Percentiles rank a stretch among this genome's conserved stretches.
Evolutionary conservation across 352 stramenopile species (phyloP).

Genomic region (Phytophthora rubi): DNA sequence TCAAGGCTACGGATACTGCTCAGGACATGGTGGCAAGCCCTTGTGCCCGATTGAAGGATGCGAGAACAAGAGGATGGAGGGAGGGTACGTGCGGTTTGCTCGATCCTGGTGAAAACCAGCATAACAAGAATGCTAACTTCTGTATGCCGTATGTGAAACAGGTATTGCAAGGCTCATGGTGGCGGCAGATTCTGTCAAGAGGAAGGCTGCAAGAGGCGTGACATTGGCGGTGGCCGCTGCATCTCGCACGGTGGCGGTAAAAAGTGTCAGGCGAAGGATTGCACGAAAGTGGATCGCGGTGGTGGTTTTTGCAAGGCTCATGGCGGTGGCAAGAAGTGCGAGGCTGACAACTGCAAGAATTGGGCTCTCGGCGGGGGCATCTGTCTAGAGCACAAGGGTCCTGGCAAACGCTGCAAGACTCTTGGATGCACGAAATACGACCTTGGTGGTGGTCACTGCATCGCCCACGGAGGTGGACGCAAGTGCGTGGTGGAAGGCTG

Average conservation of each 20-base stretch:
- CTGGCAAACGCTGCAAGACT: slow-evolving; percentile 82
- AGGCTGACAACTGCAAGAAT: slow-evolving; percentile 74
- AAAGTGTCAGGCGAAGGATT: slow-evolving; percentile 74
- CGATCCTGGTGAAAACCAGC: not conserved
- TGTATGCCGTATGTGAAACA: slow-evolving; percentile 20
- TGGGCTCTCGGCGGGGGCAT: slow-evolving; percentile 84
- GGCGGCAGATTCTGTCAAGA: slow-evolving; percentile 81
- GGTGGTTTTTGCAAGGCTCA: slow-evolving; percentile 85
- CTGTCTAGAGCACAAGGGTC: slow-evolving; percentile 79
- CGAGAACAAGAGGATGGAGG: slow-evolving; percentile 88
- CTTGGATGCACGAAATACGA: slow-evolving; percentile 84
- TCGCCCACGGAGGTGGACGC: slow-evolving; percentile 81
- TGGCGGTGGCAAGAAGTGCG: slow-evolving; percentile 87
- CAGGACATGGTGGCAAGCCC: slow-evolving; percentile 80
- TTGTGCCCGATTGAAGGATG: slow-evolving; percentile 79
- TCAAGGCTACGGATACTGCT: slow-evolving; percentile 87
- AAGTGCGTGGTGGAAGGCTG: slow-evolving; percentile 88
- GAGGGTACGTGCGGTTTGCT: slow-evolving; percentile 36
- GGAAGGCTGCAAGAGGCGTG: slow-evolving; percentile 77
- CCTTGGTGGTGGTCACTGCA: slow-evolving; percentile 84
- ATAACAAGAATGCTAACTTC: not conserved
- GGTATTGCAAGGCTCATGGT: slow-evolving; percentile 87
- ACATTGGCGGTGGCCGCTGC: slow-evolving; percentile 87
- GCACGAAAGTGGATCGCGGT: slow-evolving; percentile 81
- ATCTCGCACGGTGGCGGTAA: slow-evolving; percentile 90